Base-by-base conservation (phyloP, 1,284 basidiomycete species). In the Naganishia liquefaciens region DNA sequence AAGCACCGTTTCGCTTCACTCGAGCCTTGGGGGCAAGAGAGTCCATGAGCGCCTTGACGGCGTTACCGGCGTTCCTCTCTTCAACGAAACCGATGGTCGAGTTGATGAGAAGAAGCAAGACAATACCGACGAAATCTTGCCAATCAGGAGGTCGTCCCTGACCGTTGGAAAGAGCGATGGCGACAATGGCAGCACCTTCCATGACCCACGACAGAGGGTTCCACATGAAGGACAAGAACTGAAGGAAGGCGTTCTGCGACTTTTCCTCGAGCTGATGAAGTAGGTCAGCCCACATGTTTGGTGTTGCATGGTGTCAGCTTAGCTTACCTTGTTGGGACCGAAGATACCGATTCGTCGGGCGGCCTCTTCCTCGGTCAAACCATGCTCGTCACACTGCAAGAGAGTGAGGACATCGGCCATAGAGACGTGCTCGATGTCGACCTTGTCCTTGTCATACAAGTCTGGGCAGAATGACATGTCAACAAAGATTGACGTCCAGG, bases 171-270 rank as follows among this genome's bases (percentile, higher is more conserved):
- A 98, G 87, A 52, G 86, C 94, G 78, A 97, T 97, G 67, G 94
- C 93, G 78, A 98, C 94, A 57, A 97, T 83, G 55, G 94, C 93
- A 63, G 94, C 94, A 72, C 90, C 93, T 81, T 99, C 94, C 94
- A 98, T 99, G 81, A 98, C 95, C 93, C 94, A 98, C 46, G 93
- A 96, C 27, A 97, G 85, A 60, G 93, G 93, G 82, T 96, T 96
- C 93, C 93, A 95, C 92, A 95, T 95, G 85, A 96, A 97, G 77
- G 87, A 88, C 74, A 96, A 82, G 83, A 96, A 96, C 89, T 96
- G 79, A 17, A 75, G 70, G 68, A 74, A 63, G 63, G 71, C 74
- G 69, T 93, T 96, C 78, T 93, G 89, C 71, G 91, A 89, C 80
- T 94, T 91, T 68, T 83, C 82, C 80, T 94, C 91, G 55, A 98